Conservation (phyloP, 805 yeast species). For the Wickerhamiella azymoides region DNA sequence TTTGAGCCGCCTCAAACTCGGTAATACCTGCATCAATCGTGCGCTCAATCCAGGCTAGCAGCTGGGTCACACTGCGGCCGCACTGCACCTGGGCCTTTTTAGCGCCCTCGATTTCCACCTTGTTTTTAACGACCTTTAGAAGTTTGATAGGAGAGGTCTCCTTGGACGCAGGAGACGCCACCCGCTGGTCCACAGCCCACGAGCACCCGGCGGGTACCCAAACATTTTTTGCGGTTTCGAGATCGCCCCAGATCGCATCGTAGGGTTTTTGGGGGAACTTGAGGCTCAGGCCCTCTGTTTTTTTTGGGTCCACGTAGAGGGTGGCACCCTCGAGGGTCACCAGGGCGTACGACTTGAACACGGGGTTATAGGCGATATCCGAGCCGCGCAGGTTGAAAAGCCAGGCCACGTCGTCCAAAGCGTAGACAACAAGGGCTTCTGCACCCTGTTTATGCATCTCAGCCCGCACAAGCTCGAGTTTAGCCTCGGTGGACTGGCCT, state of each 20-base stretch:
- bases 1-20: conserved; percentile 45
- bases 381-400: conserved; percentile 68
- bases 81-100: conserved; percentile 69
- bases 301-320: conserved; percentile 42
- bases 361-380: conserved; percentile 78
- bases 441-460: conserved; percentile 20
- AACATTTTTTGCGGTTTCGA: conserved; percentile 28
- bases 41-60: conserved; percentile 71
- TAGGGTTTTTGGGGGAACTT: conserved; percentile 40
- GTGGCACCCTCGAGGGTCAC: conserved; percentile 30
- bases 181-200: conserved; percentile 49
- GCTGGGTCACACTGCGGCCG: conserved; percentile 60
- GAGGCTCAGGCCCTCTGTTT: conserved; percentile 28
- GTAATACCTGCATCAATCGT: conserved; percentile 33
- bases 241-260: conserved; percentile 42
- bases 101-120: conserved; percentile 57
- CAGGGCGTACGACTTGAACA: conserved; percentile 59
- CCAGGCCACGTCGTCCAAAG: conserved; percentile 88
- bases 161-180: conserved; percentile 27
- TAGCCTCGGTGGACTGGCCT: conserved; percentile 51
- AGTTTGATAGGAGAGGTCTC: conserved; percentile 48
- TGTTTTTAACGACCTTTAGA: conserved; percentile 65
- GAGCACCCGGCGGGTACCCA: conserved; percentile 45
- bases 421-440: conserved; percentile 44
- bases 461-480: conserved; percentile 34